phyloP scores from a whole-genome alignment of 1,284 basidiomycete genomes.

The Thecaphora thlaspeos region DNA sequence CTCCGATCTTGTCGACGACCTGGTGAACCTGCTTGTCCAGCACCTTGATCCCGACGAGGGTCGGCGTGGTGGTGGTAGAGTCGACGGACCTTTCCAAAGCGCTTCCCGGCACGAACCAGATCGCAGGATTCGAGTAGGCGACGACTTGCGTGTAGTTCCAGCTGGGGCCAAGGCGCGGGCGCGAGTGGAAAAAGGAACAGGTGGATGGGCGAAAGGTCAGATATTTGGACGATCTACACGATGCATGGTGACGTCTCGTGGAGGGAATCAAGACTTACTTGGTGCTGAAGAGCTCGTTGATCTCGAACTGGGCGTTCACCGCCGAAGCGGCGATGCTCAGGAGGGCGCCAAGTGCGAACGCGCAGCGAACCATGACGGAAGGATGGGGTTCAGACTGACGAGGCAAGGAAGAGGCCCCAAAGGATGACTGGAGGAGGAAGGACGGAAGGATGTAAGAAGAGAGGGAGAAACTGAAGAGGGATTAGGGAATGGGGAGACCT shows the following conservation, averaged over 20 bases:
- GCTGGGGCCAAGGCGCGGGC: too few relatives aligned
- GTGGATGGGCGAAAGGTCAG: too few relatives aligned
- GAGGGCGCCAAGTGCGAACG: conserved; percentile 17
- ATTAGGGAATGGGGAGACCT: too few relatives aligned
- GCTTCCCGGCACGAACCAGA: neutral
- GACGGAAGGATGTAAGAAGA: too few relatives aligned
- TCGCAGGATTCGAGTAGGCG: neutral
- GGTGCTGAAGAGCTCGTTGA: conserved; percentile 32
- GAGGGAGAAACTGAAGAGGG: too few relatives aligned
- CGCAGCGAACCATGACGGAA: conserved; percentile 19
- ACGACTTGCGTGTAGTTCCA: too few relatives aligned
- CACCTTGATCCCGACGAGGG: neutral
- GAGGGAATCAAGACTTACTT: conserved; percentile 4
- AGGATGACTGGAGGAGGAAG: too few relatives aligned
- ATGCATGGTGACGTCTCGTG: too few relatives aligned
- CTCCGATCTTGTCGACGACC: neutral
- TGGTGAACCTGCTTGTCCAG: neutral
- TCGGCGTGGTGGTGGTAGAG: neutral
- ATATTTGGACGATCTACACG: too few relatives aligned
- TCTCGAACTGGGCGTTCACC: conserved; percentile 14
- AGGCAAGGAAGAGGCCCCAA: too few relatives aligned
- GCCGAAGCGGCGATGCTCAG: conserved; percentile 23
- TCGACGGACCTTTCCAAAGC: neutral
- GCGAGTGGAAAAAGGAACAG: too few relatives aligned
- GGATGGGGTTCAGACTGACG: too few relatives aligned